These are phyloP conservation scores for Spergularia bocconei DNA, from an alignment of 148 eudicot genomes.

Conservation along the genomic window DNA sequence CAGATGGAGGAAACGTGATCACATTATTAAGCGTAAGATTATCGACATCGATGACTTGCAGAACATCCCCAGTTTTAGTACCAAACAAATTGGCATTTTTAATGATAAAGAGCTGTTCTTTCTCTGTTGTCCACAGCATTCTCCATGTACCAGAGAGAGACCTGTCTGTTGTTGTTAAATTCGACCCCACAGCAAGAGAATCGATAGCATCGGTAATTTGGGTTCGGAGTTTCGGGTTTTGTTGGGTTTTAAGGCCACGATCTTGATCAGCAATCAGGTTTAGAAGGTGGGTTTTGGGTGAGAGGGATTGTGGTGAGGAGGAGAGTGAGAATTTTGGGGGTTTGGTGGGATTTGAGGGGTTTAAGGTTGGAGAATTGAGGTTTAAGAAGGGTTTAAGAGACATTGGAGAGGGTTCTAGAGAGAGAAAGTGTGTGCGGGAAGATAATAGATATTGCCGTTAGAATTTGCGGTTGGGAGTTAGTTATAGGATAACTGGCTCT, in stretches of 20 bases:
- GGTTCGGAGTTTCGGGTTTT: conserved; percentile 55
- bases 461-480: conserved; percentile 15
- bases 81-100: conserved; percentile 66
- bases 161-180: conserved; percentile 46
- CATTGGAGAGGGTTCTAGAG: conserved; percentile 16
- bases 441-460: conserved; percentile 14
- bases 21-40: conserved; percentile 61
- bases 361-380: conserved; percentile 8
- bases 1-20: conserved; percentile 85
- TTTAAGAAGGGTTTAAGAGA: conserved; percentile 17
- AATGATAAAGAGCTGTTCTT: conserved; percentile 84
- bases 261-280: conserved; percentile 76
- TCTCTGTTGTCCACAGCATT: conserved; percentile 93
- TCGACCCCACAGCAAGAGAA: conserved; percentile 47
- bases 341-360: conserved; percentile 21
- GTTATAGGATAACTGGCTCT: not conserved
- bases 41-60: conserved; percentile 85
- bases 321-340: conserved; percentile 50
- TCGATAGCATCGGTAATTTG: conserved; percentile 62
- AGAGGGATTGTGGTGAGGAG: conserved; percentile 45
- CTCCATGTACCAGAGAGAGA: conserved; percentile 91
- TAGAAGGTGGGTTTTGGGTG: conserved; percentile 68
- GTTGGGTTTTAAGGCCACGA: conserved; percentile 78
- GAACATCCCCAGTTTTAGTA: conserved; percentile 69
- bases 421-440: not conserved